Evolutionary conservation across 139 green algal species (phyloP).

Genomic region (Chlamydomonas sp.): DNA sequence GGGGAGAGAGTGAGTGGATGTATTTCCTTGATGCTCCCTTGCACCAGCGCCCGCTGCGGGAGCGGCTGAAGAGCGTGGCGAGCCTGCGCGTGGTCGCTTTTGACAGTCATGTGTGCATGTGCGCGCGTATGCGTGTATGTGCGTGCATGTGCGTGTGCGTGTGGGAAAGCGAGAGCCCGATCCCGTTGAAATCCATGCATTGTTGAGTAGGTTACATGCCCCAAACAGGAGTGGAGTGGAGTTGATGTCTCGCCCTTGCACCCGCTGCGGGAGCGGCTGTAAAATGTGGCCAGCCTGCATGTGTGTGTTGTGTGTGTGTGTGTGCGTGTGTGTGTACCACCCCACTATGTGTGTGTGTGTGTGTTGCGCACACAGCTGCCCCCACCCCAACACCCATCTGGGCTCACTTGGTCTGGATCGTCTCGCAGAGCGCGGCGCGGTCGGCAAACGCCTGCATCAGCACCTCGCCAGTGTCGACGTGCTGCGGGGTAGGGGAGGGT

Average conservation of each 20-base stretch:
- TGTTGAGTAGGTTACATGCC: too few relatives aligned
- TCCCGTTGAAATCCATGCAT: not conserved
- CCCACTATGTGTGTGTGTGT: too few relatives aligned
- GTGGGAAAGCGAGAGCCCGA: not conserved
- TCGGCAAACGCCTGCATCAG: conserved; percentile 97
- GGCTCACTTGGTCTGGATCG: conserved; percentile 11
- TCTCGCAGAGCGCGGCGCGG: conserved; percentile 55
- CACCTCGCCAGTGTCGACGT: conserved; percentile 91
- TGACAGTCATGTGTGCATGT: conserved; percentile 8
- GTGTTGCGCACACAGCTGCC: too few relatives aligned
- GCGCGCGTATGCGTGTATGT: too few relatives aligned
- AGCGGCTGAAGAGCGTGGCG: conserved; percentile 74
- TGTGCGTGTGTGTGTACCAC: too few relatives aligned
- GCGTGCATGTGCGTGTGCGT: not conserved
- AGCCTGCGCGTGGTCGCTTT: too few relatives aligned
- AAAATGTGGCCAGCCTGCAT: conserved; percentile 89
- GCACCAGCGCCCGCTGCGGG: conserved; percentile 85
- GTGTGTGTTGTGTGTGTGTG: not conserved
- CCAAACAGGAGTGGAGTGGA: conserved; percentile 85
- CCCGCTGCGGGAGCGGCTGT: conserved; percentile 82
- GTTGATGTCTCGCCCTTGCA: conserved; percentile 97
- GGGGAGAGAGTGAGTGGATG: too few relatives aligned
- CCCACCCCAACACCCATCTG: too few relatives aligned
- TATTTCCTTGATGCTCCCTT: conserved; percentile 96
- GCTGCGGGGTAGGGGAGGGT: conserved; percentile 45